Base-by-base conservation (phyloP, 1,139 yeast species). In the Yamadazyma dushanensis region DNA sequence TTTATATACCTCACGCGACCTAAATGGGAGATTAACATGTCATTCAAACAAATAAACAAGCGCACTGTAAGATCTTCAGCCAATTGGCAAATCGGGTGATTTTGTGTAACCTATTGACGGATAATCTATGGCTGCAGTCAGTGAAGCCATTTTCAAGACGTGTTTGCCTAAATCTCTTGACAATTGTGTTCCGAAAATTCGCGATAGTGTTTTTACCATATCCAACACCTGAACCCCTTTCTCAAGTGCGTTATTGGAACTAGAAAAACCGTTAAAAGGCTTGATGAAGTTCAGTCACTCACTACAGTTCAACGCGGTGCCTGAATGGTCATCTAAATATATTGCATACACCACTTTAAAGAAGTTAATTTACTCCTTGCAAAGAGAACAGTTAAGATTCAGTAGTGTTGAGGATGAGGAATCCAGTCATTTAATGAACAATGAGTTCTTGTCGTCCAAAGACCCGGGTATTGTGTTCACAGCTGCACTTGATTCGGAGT, bases 211-310 rank as follows among this genome's bases (percentile, higher is more conserved):
- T 25, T 15, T 15, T 25, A 17, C 15, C n/a, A 21, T 5, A n/a
- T n/a, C 27, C 27, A 25, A 8, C 14, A n/a, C 26, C 14, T 8
- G 14, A 14, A n/a, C 27, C 27, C 27, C 18, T 25, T 8, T 15
- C 15, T 8, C 18, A 25, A 25, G 8, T 24, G 8, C 26, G 5
- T 9, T n/a, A n/a, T n/a, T n/a, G n/a, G n/a, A n/a, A n/a, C n/a
- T n/a, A n/a, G n/a, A n/a, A 26, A 10, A 8, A 9, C 18, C 17
- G 16, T n/a, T n/a, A n/a, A n/a, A n/a, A n/a, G n/a, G n/a, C n/a
- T n/a, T n/a, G 11, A 82, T 82, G 89, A 81, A 81, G 65, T 82
- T 82, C 55, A 79, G 87, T 8, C 83, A 80, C 50, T 80, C 86
- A 5, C 61, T 82, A 45, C 84, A 80, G 61, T 80, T 81, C 50